Evolutionary conservation across 1,284 basidiomycete species (phyloP), one percentile per base, ranked within the genome.

Genomic region (Rugosomyces carneus): DNA sequence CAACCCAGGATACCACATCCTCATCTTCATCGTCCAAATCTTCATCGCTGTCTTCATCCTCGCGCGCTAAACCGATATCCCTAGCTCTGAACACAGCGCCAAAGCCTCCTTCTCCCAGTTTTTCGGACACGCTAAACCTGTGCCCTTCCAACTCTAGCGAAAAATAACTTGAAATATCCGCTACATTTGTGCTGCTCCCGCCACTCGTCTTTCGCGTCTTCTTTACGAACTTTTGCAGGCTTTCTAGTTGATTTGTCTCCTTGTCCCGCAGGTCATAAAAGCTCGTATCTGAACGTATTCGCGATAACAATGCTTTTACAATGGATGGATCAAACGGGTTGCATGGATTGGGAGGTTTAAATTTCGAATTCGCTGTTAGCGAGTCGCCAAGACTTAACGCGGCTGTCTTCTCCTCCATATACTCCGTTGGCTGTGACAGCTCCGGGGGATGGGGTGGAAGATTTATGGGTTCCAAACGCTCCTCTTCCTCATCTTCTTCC

Each of bases 91-190:
- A 99, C 8, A 99, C 96, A 2, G 88, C 81, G 0, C 95, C 96
- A 57, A 93, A 99, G 0, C 93, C 93, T 5, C 96, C 96, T 69
- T 99, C 95, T 4, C 96, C 96, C 18, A 99, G 75, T 66, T 98
- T 98, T 52, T 86, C 85, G 4, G 73, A 69, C 7, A 98, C 78
- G 42, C 76, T 75, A 58, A 88, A 92, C 37, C 68, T 69, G 49
- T 76, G 76, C 2, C 75, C 80, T 24, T 70, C 73, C 6, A 97
- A 68, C 1, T 60, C 63, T 23, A 87, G 54, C 5, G 72, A 54
- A 57, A 80, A 69, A 13, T 60, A 62, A 10, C 69, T 66, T 18
- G 68, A 61, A 24, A 71, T 65, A 23, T 71, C 68, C 19, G 70
- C 56, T 6, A 60, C 53, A 3, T 72, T 67, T 16, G 65, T 66